Base-by-base conservation (phyloP, 2,329 filamentous ascomycete genomes). In the Curvularia spicifera region DNA sequence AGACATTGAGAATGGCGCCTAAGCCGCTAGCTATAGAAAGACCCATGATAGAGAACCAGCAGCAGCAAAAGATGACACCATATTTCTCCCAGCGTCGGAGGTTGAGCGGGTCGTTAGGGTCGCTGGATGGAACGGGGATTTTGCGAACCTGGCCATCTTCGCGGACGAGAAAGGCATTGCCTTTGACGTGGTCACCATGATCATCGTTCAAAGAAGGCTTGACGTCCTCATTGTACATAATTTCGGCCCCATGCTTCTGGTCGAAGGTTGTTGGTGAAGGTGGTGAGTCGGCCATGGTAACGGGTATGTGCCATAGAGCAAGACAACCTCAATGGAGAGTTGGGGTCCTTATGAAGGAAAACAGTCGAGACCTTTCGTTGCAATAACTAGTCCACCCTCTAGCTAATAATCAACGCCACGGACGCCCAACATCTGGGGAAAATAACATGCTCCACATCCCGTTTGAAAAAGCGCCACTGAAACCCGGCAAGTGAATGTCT, bases 101-200 rank as follows among this genome's bases (percentile, higher is more conserved):
- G 49, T 51, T 51, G n/a, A 51, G 49, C 8, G 49, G 49, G n/a
- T 51, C 39, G 4, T 51, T 51, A 10, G 49, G 37, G 29, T 51
- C 28, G 10, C 9, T n/a, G 4, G 49, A 51, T 6, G 39, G 47
- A 0, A 50, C 47, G 2, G 33, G 47, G 8, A 50, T 50, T 2
- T 39, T 39, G 15, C 31, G 47, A 20, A 50, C 10, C 7, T 39
- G 12, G 8, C 51, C 42, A 8, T 53, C 43, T 15, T 46, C 31
- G 31, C 51, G 28, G 51, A 53, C 31, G 12, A 45, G 40, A 28
- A 53, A 37, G 12, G 51, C 51, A n/a, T 46, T 46, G 31, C 47
- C 47, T 26, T 39, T 50, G 47, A 50, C 15, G 22, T 50, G 47
- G 6, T 35, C 33, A 35, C 13, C 33, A 13, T 35, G 33, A 15